Evolutionary conservation across 768 basidiomycete genomes (phyloP), one percentile per base, ranked within the genome.

Genomic region (Phlebiopsis gigantea): DNA sequence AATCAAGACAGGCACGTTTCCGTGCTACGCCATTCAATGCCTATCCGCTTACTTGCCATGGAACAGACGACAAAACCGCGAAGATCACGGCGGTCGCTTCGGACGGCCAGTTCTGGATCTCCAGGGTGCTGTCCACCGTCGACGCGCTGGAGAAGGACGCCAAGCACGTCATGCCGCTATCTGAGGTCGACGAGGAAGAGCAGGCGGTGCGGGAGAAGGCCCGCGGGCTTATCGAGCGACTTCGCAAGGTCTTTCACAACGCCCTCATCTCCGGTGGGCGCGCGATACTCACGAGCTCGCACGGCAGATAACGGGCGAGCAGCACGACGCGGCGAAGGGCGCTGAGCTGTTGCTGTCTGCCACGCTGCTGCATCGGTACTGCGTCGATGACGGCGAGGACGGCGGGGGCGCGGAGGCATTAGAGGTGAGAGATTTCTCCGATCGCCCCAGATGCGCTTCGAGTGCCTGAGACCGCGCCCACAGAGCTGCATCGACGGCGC

Each of bases 41-140:
- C n/a, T n/a, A 31, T 17, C 34, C 25, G 26, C 31, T 12, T n/a
- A 39, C 30, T 25, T 53, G 42, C 43, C 8, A 39, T 26, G 45
- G 49, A 34, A 75, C 61, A 65, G 82, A 75, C 31, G 80, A 82
- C 42, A 83, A 80, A 59, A 69, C 76, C 1, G 69, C 69, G 21
- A 88, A 84, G 66, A 66, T 77, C n/a, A 68, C 79, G 17, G 87
- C 81, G 1, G 80, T 81, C 21, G 81, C 87, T 34, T 79, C 83
- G 6, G 80, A 90, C 57, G 90, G 91, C 26, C 79, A 85, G 62
- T 82, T 90, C 59, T 97, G 93, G 93, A 75, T 89, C 8, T 77
- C 82, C 2, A 83, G 83, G 64, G 80, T 83, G 9, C 74, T 93
- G 10, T 67, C 72, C 5, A 81, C 77, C 12, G 77, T 90, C 55